Base-by-base conservation (phyloP, 495 filamentous ascomycete genomes). In the Aspergillus kassunensis region DNA sequence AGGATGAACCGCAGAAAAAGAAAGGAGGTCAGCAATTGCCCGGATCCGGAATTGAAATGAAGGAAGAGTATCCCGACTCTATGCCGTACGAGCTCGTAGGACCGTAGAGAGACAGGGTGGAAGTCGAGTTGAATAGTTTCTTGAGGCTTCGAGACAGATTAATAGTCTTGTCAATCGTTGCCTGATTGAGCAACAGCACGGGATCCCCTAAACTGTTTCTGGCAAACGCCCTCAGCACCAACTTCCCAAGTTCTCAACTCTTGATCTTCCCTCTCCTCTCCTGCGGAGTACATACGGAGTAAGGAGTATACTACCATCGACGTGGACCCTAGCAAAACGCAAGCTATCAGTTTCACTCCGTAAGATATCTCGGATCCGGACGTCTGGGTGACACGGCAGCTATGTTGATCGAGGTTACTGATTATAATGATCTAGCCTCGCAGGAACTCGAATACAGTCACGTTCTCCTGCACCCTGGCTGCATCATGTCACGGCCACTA, bases 381-480 rank as follows among this genome's bases (percentile, higher is more conserved):
- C 46, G 39, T 27, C 39, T 49, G 51, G 51, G 58, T 61, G 54
- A 57, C 54, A 61, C 58, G 27, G 33, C 47, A 52, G 49, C 39
- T 34, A 47, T 36, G 37, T 44, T 52, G 33, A 49, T 44, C 30
- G 37, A 52, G n/a, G 20, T 46, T 46, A 20, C 44, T 13, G 39
- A 40, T 34, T 33, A 23, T 48, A 40, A 45, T 41, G 44, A 49
- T 40, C 41, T 54, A 51, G 46, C 27, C 36, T 46, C 44, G 53
- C 53, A 46, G 49, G 44, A 41, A 52, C 24, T 50, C 31, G 40
- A 29, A 31, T 47, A 43, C 49, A 41, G 50, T 42, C 40, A 44
- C 49, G 34, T 46, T 25, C 43, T 35, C 21, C 54, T 51, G 49
- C 54, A 48, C 44, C 42, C 54, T 51, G 12, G 11, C 45, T 49